Base-by-base conservation (phyloP, 2,329 filamentous ascomycete genomes). In the Epichloe aotearoae region DNA sequence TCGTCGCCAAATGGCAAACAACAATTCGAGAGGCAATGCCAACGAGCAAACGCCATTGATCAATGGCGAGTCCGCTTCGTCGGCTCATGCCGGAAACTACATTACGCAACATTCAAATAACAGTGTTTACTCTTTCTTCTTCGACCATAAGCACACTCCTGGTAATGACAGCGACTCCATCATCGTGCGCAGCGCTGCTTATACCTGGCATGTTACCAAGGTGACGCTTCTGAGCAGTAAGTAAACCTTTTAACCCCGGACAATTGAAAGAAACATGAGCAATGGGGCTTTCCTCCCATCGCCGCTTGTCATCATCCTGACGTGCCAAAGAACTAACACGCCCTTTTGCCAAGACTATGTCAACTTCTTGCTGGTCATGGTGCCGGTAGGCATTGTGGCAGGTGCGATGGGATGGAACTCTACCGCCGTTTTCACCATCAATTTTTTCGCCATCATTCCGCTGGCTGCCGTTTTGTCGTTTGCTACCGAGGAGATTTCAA, bases 371-470 rank as follows among this genome's bases (percentile, higher is more conserved):
- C 81, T 93, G 56, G 72, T 88, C 53, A 82, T 83, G 61, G 86
- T 89, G 8, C 85, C 86, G 10, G 65, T 87, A 41, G 86, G 85
- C 54, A 86, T 90, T 55, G 61, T 82, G 49, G 80, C 84, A 53
- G 85, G 84, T 53, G 67, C 70, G 14, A 59, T 79, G 53, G 69
- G 72, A 45, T 85, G 83, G 81, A 73, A 75, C 60, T 76, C 86
- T 1, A 79, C 81, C 11, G 76, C 77, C 50, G 77, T 88, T 56
- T 90, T 90, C 66, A 72, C 80, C 46, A 76, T 89, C 64, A 90
- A 90, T 70, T 89, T 89, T 89, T 76, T 89, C 58, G 86, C 86
- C 58, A 88, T 89, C 56, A 82, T 89, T 54, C 85, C 85, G 3
- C 74, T 89, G 38, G 84, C 84, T 12, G 79, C 84, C 20, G 75